These are phyloP conservation scores for Pseudopyricularia cyperi DNA, from an alignment of 2,329 filamentous ascomycete species.

Conservation along the genomic window DNA sequence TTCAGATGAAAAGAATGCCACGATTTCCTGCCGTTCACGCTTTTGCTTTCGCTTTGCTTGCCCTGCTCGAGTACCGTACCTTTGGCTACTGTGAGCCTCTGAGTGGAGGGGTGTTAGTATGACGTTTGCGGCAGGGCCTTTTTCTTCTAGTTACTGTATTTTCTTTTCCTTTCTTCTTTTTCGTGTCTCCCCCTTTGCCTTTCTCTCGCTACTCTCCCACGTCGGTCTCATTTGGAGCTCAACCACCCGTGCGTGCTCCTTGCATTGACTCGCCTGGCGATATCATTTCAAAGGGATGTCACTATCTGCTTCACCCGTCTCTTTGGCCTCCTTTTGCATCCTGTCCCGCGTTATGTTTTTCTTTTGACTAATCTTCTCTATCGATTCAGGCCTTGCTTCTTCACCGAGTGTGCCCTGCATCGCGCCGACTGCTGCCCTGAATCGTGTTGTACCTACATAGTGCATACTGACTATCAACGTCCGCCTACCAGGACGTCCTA, in stretches of 20 bases:
- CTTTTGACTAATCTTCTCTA: not conserved
- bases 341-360: no score
- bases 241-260: slow-evolving; percentile 1
- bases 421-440: not conserved
- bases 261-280: slow-evolving; percentile 5
- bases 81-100: no score
- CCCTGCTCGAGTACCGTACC: no score
- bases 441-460: no score
- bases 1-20: not conserved
- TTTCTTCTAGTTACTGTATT: no score
- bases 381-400: not conserved
- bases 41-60: no score
- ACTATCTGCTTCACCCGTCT: not conserved
- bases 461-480: no score
- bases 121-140: not conserved
- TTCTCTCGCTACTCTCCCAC: not conserved
- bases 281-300: not conserved
- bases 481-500: no score
- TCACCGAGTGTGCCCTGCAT: not conserved
- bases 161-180: not conserved
- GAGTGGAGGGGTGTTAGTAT: not conserved
- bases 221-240: slow-evolving; percentile 4
- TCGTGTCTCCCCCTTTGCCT: not conserved
- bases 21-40: not conserved
- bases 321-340: not conserved